Conservation (phyloP, 108 stramenopile genomes). For the Skeletonema tropicum region DNA sequence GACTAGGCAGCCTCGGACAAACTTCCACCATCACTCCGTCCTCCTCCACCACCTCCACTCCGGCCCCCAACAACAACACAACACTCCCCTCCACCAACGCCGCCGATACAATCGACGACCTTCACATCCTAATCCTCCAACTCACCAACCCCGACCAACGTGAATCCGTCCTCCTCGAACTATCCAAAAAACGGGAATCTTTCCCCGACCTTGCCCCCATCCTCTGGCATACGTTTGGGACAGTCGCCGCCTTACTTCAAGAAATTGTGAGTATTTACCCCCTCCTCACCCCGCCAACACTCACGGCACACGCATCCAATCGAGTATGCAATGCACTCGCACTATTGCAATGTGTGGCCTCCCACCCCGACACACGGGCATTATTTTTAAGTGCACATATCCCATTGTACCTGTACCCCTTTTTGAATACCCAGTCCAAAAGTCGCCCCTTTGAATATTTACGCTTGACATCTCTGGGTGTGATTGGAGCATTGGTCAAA, state of each 20-base stretch:
- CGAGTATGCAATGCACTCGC: conserved; percentile 99
- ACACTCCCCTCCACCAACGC: neutral
- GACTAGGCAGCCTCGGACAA: neutral
- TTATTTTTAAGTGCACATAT: conserved; percentile 96
- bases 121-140: conserved; percentile 75
- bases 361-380: conserved; percentile 94
- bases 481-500: conserved; percentile 99
- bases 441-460: conserved; percentile 98
- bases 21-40: neutral
- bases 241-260: conserved; percentile 91
- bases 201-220: conserved; percentile 96
- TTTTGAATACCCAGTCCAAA: conserved; percentile 96
- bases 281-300: conserved; percentile 93
- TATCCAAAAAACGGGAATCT: conserved; percentile 97
- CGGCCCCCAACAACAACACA: conserved; percentile 8
- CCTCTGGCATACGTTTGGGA: conserved; percentile 80
- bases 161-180: conserved; percentile 93
- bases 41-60: neutral
- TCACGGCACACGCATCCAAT: conserved; percentile 96
- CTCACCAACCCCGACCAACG: conserved; percentile 85
- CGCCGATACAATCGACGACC: conserved; percentile 66
- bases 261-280: conserved; percentile 99
- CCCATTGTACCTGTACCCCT: conserved; percentile 98
- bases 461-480: conserved; percentile 95
- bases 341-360: conserved; percentile 97